A percentile compares a stretch with the other conserved stretches of the same genome.
These are phyloP conservation scores for Pleurotus salmoneostramineus DNA, from an alignment of 768 basidiomycete genomes.

Conservation along the genomic window DNA sequence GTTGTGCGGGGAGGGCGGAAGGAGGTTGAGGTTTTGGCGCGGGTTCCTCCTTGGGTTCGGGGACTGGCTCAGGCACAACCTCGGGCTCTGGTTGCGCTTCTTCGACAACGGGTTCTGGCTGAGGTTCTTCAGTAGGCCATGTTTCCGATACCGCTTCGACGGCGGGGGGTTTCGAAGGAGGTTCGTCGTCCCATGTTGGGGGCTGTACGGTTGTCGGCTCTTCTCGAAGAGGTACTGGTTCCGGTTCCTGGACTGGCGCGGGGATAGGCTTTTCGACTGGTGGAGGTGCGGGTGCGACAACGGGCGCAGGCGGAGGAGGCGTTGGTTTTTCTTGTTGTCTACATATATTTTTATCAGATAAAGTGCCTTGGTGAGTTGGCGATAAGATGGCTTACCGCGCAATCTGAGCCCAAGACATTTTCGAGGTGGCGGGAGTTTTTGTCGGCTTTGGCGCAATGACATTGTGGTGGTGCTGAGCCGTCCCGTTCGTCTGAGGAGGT, in stretches of 20 bases:
- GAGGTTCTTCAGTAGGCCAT: constrained; percentile 11
- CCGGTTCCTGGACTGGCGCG: constrained; percentile 29
- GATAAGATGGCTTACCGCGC: constrained; percentile 50
- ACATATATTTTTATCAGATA: constrained; percentile 7
- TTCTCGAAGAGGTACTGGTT: constrained; percentile 42
- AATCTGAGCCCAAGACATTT: constrained; percentile 84
- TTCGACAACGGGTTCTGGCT: constrained; percentile 8
- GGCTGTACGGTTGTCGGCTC: constrained; percentile 69
- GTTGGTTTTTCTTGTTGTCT: constrained; percentile 67
- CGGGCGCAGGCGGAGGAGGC: constrained; percentile 26
- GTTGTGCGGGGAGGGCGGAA: constrained; percentile 14
- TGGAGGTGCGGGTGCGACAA: constrained; percentile 28
- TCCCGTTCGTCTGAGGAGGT: constrained; percentile 30
- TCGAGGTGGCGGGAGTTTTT: constrained; percentile 68
- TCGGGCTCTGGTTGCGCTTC: constrained; percentile 20
- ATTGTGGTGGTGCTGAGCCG: constrained; percentile 7
- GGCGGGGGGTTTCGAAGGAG: constrained; percentile 31
- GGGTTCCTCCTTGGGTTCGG: constrained; percentile 25
- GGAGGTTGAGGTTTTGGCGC: constrained; percentile 28
- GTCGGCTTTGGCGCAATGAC: constrained; percentile 9
- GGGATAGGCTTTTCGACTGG: constrained; percentile 22
- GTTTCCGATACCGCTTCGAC: constrained; percentile 19
- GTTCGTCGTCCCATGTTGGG: constrained; percentile 72
- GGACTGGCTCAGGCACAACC: constrained; percentile 19
- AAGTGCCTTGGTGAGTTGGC: neutral